These are phyloP conservation scores for Heliophila coronopifolia DNA, from an alignment of 441 rosid genomes.

Conservation along the genomic window DNA sequence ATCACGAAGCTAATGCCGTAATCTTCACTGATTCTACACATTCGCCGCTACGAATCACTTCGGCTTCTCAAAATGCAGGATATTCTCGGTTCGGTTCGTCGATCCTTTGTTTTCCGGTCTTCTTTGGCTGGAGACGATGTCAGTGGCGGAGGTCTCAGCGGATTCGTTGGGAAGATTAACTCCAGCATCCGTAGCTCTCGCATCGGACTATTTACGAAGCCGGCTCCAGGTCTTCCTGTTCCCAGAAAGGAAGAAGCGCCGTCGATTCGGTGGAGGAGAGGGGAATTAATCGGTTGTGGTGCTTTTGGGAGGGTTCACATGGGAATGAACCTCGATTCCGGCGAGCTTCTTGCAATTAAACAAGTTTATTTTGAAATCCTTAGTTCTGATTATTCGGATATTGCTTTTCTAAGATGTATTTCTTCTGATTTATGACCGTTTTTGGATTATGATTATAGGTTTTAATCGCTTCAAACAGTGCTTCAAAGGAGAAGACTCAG, in stretches of 20 bases:
- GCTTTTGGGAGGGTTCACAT: slow-evolving; percentile 96
- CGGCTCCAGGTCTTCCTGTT: slow-evolving; percentile 38
- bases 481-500: slow-evolving; percentile 91
- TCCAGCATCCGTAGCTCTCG: slow-evolving; percentile 79
- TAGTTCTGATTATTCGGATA: background rate
- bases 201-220: slow-evolving; percentile 55
- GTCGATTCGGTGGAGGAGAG: slow-evolving; percentile 85
- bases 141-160: slow-evolving; percentile 44
- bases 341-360: slow-evolving; percentile 94
- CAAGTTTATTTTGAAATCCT: slow-evolving; percentile 43
- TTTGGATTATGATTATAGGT: slow-evolving; percentile 40
- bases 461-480: slow-evolving; percentile 69
- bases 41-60: background rate
- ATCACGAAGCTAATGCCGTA: slow-evolving; percentile 3
- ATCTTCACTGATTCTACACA: slow-evolving; percentile 23
- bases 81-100: slow-evolving; percentile 88
- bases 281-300: slow-evolving; percentile 92
- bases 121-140: slow-evolving; percentile 29
- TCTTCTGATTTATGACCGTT: background rate
- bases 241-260: slow-evolving; percentile 42
- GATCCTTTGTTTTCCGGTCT: slow-evolving; percentile 71
- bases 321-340: slow-evolving; percentile 99
- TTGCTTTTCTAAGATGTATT: background rate
- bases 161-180: slow-evolving; percentile 75
- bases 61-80: slow-evolving; percentile 52